A percentile compares a stretch with the other conserved stretches of the same genome.
These are phyloP conservation scores for Rossbeevera mucosa DNA, from an alignment of 768 basidiomycete species.

Conservation along the genomic window DNA sequence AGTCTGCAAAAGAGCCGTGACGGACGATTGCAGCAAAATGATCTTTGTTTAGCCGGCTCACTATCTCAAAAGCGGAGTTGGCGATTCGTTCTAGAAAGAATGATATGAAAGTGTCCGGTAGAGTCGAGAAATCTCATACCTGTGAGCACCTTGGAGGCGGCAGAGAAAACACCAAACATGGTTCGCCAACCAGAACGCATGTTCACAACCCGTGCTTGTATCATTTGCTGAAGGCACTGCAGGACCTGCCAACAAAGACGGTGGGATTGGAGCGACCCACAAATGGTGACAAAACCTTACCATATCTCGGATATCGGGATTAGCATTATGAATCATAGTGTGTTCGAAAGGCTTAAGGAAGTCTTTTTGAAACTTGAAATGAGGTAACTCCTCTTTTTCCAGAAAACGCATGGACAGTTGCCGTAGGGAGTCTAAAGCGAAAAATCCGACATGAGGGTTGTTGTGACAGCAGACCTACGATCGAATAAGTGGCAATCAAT, in stretches of 20 bases:
- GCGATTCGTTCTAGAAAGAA: conserved; percentile 71
- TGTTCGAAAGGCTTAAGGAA: conserved; percentile 98
- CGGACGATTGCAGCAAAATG: conserved; percentile 90
- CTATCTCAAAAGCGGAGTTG: conserved; percentile 92
- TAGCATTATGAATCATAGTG: conserved; percentile 94
- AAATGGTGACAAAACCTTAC: conserved; percentile 36
- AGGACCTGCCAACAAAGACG: conserved; percentile 57
- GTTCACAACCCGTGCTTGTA: conserved; percentile 90
- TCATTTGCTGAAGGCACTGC: conserved; percentile 98
- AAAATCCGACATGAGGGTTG: conserved; percentile 94
- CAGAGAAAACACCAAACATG: conserved; percentile 98
- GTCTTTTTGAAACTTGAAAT: conserved; percentile 99
- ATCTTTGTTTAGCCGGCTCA: conserved; percentile 83
- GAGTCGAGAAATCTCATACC: conserved; percentile 40
- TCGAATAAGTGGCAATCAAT: conserved; percentile 9
- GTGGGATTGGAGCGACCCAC: background rate
- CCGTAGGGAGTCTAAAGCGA: conserved; percentile 92
- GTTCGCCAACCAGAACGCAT: conserved; percentile 98
- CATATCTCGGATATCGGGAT: conserved; percentile 96
- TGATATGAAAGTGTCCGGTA: background rate
- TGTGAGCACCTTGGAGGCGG: conserved; percentile 88
- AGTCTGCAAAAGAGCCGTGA: conserved; percentile 91
- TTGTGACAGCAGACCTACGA: conserved; percentile 94
- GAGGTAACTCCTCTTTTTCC: conserved; percentile 95
- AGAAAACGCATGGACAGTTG: conserved; percentile 98